phyloP scores from a whole-genome alignment of 177 flowering plant genomes.

The Vitis hybrid region DNA sequence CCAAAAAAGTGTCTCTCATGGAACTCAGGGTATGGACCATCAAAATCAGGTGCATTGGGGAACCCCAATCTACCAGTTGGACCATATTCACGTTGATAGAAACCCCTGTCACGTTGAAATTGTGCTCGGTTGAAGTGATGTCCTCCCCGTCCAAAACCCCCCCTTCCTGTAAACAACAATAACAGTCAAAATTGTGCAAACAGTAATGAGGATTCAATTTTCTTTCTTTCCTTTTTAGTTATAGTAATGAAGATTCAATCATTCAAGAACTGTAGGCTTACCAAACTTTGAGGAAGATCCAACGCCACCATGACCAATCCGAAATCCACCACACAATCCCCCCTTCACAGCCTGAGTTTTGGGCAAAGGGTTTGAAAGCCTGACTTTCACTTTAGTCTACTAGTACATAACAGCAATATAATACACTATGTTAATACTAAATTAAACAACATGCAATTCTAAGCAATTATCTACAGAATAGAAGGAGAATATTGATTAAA shows the following conservation, averaged over 20 bases:
- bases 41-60: constrained; percentile 26
- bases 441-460: background rate
- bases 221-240: no score
- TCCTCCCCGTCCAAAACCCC: constrained; percentile 52
- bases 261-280: constrained; percentile 12
- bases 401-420: constrained; percentile 10
- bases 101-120: constrained; percentile 46
- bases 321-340: constrained; percentile 79
- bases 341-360: constrained; percentile 86
- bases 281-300: constrained; percentile 39
- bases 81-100: constrained; percentile 47
- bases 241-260: background rate
- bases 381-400: constrained; percentile 61
- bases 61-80: constrained; percentile 46
- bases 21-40: constrained; percentile 29
- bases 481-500: background rate
- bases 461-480: no score
- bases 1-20: constrained; percentile 35
- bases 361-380: constrained; percentile 81
- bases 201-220: background rate
- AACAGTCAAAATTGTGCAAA: background rate
- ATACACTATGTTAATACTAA: constrained; percentile 3
- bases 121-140: constrained; percentile 27
- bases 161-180: constrained; percentile 41
- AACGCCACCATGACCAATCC: constrained; percentile 44